Evolutionary conservation across 2,329 filamentous ascomycete genomes (phyloP).

Genomic region (Claviceps sp.): DNA sequence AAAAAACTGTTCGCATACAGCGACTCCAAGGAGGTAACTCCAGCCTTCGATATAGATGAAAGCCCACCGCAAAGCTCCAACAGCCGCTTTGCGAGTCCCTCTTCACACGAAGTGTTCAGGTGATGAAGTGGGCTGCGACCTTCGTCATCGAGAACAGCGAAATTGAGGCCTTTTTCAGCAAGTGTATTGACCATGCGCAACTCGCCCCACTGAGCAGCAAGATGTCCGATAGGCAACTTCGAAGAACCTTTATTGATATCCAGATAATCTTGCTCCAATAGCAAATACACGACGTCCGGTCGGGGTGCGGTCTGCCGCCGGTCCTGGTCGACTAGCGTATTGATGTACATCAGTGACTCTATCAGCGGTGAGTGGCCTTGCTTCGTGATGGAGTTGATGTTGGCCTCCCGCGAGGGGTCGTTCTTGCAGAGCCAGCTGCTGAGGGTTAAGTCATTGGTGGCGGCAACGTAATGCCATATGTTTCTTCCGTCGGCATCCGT

Average conservation of each 20-base stretch:
- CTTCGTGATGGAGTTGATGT: constrained; percentile 12
- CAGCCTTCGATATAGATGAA: constrained; percentile 7
- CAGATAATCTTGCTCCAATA: constrained; percentile 8
- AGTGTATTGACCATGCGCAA: constrained; percentile 10
- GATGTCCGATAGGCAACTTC: constrained; percentile 2
- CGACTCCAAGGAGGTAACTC: constrained; percentile 16
- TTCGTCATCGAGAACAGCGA: constrained; percentile 5
- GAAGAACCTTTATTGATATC: constrained; percentile 6
- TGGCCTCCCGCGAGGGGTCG: constrained; percentile 16
- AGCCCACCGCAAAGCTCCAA: constrained; percentile 9
- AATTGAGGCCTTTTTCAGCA: constrained; percentile 9
- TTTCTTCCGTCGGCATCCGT: constrained; percentile 19
- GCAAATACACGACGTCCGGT: constrained; percentile 8
- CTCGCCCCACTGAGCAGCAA: constrained; percentile 16
- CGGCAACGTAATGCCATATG: constrained; percentile 25
- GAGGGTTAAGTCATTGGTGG: constrained; percentile 17
- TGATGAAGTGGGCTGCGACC: constrained; percentile 12
- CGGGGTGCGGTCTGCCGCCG: not conserved
- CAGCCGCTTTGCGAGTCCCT: constrained; percentile 13
- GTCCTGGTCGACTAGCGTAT: not conserved
- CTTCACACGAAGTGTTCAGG: constrained; percentile 14
- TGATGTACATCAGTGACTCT: constrained; percentile 15
- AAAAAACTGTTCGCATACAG: constrained; percentile 14
- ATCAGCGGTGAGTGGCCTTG: constrained; percentile 18
- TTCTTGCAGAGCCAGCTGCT: constrained; percentile 17